phyloP scores from a whole-genome alignment of 352 stramenopile species.

The Phytophthora capsici region DNA sequence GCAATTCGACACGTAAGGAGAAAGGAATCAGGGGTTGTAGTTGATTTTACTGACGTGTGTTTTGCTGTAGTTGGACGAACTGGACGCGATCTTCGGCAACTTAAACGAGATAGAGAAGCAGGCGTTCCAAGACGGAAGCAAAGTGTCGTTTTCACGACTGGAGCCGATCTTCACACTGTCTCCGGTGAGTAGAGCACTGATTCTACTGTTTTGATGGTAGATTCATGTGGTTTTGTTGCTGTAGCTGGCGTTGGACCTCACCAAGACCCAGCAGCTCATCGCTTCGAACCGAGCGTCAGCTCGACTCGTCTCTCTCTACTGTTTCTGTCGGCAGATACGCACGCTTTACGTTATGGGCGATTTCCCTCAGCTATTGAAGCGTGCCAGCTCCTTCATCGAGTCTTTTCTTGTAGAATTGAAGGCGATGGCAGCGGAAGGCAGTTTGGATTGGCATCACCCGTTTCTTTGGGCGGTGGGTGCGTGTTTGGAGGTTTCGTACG shows the following conservation, averaged over 20 bases:
- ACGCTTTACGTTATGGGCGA: conserved; percentile 78
- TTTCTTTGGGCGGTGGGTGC: conserved; percentile 76
- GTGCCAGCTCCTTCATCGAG: conserved; percentile 62
- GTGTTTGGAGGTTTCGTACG: conserved; percentile 78
- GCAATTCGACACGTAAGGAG: conserved; percentile 75
- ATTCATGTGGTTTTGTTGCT: conserved; percentile 1
- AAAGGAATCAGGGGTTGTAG: too few relatives aligned
- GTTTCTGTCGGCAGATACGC: conserved; percentile 81
- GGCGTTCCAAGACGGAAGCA: conserved; percentile 26
- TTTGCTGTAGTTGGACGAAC: conserved; percentile 65
- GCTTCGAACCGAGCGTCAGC: conserved; percentile 57
- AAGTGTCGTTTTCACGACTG: conserved; percentile 28
- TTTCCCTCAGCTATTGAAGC: conserved; percentile 66
- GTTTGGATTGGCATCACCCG: conserved; percentile 54
- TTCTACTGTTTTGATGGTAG: neutral
- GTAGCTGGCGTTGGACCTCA: conserved; percentile 71
- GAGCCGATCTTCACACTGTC: conserved; percentile 71
- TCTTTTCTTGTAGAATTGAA: conserved; percentile 53
- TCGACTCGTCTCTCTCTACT: conserved; percentile 69
- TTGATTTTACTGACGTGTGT: neutral
- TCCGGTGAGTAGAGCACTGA: conserved; percentile 39
- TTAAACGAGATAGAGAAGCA: conserved; percentile 43
- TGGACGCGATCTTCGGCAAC: conserved; percentile 78
- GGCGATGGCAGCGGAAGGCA: conserved; percentile 19
- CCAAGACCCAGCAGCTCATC: conserved; percentile 56